Conservation (phyloP, 176 grass and related monocot genomes). For the Oryza nivara region DNA sequence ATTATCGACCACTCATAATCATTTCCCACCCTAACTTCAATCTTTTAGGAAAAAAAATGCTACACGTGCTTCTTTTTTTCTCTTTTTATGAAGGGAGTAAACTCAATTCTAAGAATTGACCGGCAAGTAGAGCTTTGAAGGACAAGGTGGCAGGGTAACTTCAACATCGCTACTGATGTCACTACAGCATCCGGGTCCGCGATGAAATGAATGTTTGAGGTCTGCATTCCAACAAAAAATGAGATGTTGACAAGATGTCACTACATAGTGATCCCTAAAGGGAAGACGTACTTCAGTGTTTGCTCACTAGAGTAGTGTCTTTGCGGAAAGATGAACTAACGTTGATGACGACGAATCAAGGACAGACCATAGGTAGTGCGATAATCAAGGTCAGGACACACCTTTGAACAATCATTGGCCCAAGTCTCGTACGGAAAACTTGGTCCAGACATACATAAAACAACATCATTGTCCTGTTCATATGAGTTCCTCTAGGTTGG, state of each 20-base stretch:
- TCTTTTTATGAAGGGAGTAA: not conserved
- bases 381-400: not conserved
- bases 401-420: slow-evolving; percentile 38
- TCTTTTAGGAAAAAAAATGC: no score
- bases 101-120: not conserved
- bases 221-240: slow-evolving; percentile 24
- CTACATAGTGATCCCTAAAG: slow-evolving; percentile 42
- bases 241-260: slow-evolving; percentile 41
- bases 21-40: no score
- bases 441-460: not conserved
- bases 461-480: not conserved
- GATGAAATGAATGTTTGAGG: slow-evolving; percentile 21
- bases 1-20: no score
- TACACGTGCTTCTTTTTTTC: no score
- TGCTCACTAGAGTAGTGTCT: slow-evolving; percentile 4
- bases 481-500: slow-evolving; percentile 18
- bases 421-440: not conserved
- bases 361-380: not conserved
- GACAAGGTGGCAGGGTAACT: not conserved
- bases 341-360: slow-evolving; percentile 20
- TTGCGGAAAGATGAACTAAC: slow-evolving; percentile 35
- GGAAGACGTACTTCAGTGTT: slow-evolving; percentile 31
- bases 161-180: not conserved
- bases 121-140: not conserved
- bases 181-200: slow-evolving; percentile 12